Base-by-base conservation (phyloP, 164 flowering plant genomes). In the Saururus chinensis region DNA sequence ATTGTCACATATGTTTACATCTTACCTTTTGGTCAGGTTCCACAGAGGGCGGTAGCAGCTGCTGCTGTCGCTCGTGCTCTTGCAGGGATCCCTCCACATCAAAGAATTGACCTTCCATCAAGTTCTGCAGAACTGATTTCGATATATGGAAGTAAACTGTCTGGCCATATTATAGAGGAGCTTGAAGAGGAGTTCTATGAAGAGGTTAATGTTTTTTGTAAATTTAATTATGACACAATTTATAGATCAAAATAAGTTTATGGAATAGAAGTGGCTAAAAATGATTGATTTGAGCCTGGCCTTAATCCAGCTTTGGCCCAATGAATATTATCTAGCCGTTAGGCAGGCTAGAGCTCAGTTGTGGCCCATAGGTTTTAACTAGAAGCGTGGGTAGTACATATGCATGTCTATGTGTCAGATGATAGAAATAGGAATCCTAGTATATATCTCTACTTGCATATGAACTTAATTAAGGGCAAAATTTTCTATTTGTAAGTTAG, bases 21-120 rank as follows among this genome's bases (percentile, higher is more conserved):
- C 24, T 64, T 41, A 59, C 4, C 12, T 21, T 64, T 63, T 62
- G 35, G 67, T 25, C 75, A 95, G 99, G 92, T 91, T 70, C 97
- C 98, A 35, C 92, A 83, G 22, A 84, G 98, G 64, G 99, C 92
- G 53, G 96, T 82, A 19, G 96, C 97, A 11, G 97, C 99, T 21
- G 99, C 99, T 53, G 95, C 84, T 67, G 88, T 89, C 61, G 99
- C 99, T 56, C 88, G 95, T 65, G 95, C 86, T 66, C 79, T 95
- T 73, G 89, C 96, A 30, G 84, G 86, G 49, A 73, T 95, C 41
- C 95, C 97, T 52, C 92, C 97, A 25, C 87, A 95, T 70, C 90
- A 91, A 68, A 80, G 89, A 65, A 64, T 68, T 60, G 77, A 66
- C 69, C 83, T 89, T 45, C 74, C 89, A 14, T 86, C 96, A 48